phyloP scores from a whole-genome alignment of 2,329 filamentous ascomycete genomes.

The Cylindrodendrum hubeiense region DNA sequence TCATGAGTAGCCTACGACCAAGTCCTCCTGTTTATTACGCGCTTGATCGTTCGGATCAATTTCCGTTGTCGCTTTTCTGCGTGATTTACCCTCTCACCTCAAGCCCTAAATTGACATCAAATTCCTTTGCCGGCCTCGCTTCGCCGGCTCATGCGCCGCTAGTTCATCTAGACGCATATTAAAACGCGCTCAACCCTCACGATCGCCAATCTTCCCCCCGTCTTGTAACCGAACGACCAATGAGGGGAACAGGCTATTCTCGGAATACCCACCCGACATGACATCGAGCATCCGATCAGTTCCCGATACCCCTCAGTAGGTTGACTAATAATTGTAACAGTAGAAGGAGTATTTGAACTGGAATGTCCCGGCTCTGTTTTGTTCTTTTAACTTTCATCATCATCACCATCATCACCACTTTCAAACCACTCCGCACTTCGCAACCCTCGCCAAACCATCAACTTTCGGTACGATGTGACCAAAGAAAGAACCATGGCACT shows the following conservation, averaged over 20 bases:
- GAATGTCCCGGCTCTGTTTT: neutral
- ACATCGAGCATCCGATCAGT: constrained; percentile 31
- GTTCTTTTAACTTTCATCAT: neutral
- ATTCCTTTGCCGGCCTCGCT: neutral
- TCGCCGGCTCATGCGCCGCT: constrained; percentile 17
- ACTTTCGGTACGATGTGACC: constrained; percentile 45
- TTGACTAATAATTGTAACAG: neutral
- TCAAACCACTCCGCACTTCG: neutral
- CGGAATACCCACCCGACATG: constrained; percentile 33
- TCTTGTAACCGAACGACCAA: constrained; percentile 31
- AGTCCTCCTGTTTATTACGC: too few relatives aligned
- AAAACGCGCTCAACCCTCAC: constrained; percentile 9
- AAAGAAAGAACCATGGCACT: constrained; percentile 40
- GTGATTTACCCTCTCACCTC: neutral
- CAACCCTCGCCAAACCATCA: constrained; percentile 2
- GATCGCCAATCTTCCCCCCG: constrained; percentile 26
- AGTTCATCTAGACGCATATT: constrained; percentile 4
- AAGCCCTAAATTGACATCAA: neutral
- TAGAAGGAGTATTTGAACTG: constrained; percentile 11
- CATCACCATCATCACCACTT: neutral
- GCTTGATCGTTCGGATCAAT: too few relatives aligned
- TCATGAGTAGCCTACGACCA: too few relatives aligned
- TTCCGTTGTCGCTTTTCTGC: too few relatives aligned
- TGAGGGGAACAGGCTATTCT: constrained; percentile 10
- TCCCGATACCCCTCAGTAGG: constrained; percentile 36